Evolutionary conservation across 441 rosid species (phyloP), one percentile per base, ranked within the genome.

Genomic region (California macrophylla): DNA sequence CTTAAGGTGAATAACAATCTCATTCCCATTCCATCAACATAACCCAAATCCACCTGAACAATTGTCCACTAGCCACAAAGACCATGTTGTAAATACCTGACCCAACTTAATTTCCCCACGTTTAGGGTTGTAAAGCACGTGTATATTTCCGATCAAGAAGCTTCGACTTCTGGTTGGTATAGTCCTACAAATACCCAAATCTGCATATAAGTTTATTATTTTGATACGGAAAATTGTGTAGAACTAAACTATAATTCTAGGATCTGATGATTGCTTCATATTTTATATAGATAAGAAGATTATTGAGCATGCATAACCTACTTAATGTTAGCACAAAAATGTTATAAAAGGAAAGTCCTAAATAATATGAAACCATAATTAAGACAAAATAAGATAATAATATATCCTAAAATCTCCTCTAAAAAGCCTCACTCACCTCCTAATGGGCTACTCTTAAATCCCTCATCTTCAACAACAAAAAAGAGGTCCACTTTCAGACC

Each of bases 41-140:
- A 32, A 32, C 7, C 7, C 6, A 32, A 32, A 32, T 32, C 36
- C 36, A 32, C 36, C 36, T 32, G 36, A 32, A 15, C 50, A 42
- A 16, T 42, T 42, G 4, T 42, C 50, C 50, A 42, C 16, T 15
- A 13, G 16, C 50, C 50, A 42, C 50, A 42, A 13, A 42, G 16
- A 15, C 50, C 50, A 3, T 42, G n/a, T 42, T 42, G 69, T 47
- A 29, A 68, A 62, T 84, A 89, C 98, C 96, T 91, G 96, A 64
- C 97, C 98, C 28, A 94, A 82, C 82, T 94, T 91, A 72, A 94
- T 82, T 76, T 91, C 96, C 71, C 98, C 98, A 62, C 96, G 95
- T 62, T 85, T 91, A 30, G 93, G 96, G 76, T 94, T 94, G 79
- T 83, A 94, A 23, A 91, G 81, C 72, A 87, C 91, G 81, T 93